Evolutionary conservation across 352 stramenopile genomes (phyloP).

Genomic region (Elongisporangium undulatum): DNA sequence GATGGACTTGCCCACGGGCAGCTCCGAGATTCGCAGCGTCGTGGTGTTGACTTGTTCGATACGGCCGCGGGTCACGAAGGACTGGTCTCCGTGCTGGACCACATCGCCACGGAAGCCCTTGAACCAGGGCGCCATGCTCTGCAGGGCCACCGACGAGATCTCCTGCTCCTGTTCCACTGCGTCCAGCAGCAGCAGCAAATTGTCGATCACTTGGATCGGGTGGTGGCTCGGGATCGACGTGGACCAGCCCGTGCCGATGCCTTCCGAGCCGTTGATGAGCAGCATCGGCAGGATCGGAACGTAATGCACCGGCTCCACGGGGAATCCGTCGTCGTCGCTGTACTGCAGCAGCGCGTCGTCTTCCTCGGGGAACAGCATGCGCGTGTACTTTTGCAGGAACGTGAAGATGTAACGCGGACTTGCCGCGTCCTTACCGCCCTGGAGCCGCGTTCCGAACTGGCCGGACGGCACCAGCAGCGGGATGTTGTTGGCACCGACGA

Average conservation of each 20-base stretch:
- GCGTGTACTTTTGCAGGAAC: slow-evolving; percentile 93
- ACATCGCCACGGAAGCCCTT: slow-evolving; percentile 95
- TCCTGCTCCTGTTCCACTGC: slow-evolving; percentile 40
- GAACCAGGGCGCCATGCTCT: slow-evolving; percentile 93
- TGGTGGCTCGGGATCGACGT: slow-evolving; percentile 95
- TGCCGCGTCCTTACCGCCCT: slow-evolving; percentile 98
- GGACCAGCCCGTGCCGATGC: slow-evolving; percentile 98
- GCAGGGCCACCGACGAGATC: slow-evolving; percentile 22
- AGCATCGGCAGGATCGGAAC: slow-evolving; percentile 95
- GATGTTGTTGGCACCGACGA: slow-evolving; percentile 98
- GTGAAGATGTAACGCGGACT: slow-evolving; percentile 99
- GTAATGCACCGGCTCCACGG: slow-evolving; percentile 97
- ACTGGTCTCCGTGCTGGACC: slow-evolving; percentile 49
- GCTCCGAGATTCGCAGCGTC: slow-evolving; percentile 95
- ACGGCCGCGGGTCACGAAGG: slow-evolving; percentile 71
- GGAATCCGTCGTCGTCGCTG: slow-evolving; percentile 97
- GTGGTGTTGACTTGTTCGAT: slow-evolving; percentile 84
- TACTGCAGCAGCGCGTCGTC: slow-evolving; percentile 97
- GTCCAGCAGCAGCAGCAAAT: slow-evolving; percentile 85
- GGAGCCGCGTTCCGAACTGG: slow-evolving; percentile 98
- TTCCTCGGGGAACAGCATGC: slow-evolving; percentile 96
- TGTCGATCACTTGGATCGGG: slow-evolving; percentile 95
- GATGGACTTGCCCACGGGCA: slow-evolving; percentile 97
- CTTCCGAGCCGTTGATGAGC: slow-evolving; percentile 98
- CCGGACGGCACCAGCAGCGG: slow-evolving; percentile 96